phyloP scores from a whole-genome alignment of 2,329 filamentous ascomycete genomes.

The Trichothecium sympodiale region DNA sequence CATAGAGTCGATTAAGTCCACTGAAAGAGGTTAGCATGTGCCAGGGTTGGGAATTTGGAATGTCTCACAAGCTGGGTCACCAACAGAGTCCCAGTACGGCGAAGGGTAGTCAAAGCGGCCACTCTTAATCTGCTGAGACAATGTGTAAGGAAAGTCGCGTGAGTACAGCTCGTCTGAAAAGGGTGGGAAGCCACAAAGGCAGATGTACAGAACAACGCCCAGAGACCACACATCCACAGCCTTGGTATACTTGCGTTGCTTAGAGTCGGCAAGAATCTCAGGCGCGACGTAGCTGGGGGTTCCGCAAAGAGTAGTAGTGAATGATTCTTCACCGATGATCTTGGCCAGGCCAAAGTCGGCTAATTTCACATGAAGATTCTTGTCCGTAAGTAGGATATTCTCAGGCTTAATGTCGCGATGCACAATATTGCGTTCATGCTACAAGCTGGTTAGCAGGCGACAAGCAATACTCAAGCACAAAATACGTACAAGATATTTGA shows the following conservation, averaged over 20 bases:
- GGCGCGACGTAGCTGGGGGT: conserved; percentile 97
- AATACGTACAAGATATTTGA: conserved; percentile 74
- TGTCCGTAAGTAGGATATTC: conserved; percentile 84
- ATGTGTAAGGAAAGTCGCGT: conserved; percentile 69
- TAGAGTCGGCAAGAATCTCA: conserved; percentile 78
- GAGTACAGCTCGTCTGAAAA: conserved; percentile 91
- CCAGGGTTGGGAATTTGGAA: neutral
- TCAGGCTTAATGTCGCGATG: conserved; percentile 97
- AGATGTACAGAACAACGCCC: conserved; percentile 96
- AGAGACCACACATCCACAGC: conserved; percentile 95
- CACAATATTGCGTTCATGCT: conserved; percentile 96
- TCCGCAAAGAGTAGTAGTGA: conserved; percentile 90
- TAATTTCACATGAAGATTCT: conserved; percentile 76
- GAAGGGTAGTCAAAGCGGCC: conserved; percentile 90
- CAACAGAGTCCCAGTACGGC: conserved; percentile 66
- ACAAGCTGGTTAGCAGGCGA: conserved; percentile 3
- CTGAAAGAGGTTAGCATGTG: conserved; percentile 16
- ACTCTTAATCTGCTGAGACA: conserved; percentile 82
- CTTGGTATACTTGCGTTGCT: conserved; percentile 80
- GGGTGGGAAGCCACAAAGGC: conserved; percentile 89
- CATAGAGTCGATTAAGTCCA: conserved; percentile 94
- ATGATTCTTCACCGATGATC: conserved; percentile 96
- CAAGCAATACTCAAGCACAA: neutral
- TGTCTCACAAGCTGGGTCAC: conserved; percentile 55
- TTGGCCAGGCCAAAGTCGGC: conserved; percentile 96